Evolutionary conservation across 2,329 filamentous ascomycete species (phyloP).

Genomic region (Fusarium incarnatum): DNA sequence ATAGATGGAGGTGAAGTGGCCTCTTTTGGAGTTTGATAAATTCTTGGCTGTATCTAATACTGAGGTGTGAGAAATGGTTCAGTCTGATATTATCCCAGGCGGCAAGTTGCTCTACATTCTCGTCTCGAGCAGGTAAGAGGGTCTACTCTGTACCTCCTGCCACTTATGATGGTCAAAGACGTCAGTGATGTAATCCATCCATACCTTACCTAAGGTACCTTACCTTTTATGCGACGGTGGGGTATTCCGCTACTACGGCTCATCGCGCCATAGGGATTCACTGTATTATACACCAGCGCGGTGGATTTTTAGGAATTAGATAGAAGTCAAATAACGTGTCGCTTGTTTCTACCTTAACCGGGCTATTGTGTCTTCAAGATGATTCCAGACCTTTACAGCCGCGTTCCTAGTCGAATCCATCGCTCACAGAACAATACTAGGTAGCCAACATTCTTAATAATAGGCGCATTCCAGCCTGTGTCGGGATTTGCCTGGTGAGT

Average conservation of each 20-base stretch:
- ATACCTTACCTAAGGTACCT: no score
- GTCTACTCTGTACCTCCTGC: neutral
- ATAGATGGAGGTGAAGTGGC: neutral
- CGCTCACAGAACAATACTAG: neutral
- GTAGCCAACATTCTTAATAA: constrained; percentile 16
- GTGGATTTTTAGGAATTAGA: neutral
- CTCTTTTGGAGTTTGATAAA: neutral
- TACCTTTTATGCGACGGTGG: constrained; percentile 16
- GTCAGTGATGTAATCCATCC: constrained; percentile 38
- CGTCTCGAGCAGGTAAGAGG: neutral
- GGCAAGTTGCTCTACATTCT: neutral
- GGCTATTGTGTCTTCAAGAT: neutral
- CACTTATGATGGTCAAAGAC: constrained; percentile 1
- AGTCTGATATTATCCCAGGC: neutral
- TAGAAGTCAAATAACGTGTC: neutral
- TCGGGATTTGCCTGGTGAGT: neutral
- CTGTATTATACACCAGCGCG: neutral
- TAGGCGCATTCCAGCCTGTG: constrained; percentile 8
- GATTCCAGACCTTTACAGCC: neutral
- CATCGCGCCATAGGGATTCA: constrained; percentile 16
- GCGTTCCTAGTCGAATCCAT: neutral
- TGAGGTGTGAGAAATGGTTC: neutral
- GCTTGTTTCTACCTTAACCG: neutral
- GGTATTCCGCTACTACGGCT: constrained; percentile 4
- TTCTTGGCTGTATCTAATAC: neutral